Percentiles rank a stretch among this genome's conserved stretches.
Conservation (phyloP, 2,329 filamentous ascomycete genomes). For the Cladosporium sp. region DNA sequence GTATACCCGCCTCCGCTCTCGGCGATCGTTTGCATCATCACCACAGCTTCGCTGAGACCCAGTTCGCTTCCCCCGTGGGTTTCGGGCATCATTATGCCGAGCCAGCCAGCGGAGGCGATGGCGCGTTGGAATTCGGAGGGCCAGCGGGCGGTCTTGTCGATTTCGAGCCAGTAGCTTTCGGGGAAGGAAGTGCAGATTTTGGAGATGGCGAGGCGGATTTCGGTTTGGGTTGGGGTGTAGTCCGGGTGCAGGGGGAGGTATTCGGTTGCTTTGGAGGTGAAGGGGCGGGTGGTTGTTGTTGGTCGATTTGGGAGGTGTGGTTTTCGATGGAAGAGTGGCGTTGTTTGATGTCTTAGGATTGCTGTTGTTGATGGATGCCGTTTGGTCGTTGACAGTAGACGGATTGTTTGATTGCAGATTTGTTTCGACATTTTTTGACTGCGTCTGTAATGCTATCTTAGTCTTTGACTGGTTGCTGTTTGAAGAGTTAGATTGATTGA, state of each 20-base stretch:
- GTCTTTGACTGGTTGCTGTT: too few species aligned
- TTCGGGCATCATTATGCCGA: conserved; percentile 42
- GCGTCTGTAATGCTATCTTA: neutral
- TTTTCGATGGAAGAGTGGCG: too few species aligned
- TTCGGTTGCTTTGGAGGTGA: conserved; percentile 22
- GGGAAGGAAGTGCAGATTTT: conserved; percentile 41
- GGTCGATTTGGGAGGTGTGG: neutral
- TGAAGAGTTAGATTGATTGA: too few species aligned
- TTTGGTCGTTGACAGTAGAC: neutral
- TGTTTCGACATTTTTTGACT: neutral
- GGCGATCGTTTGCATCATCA: conserved; percentile 47
- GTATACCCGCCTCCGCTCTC: conserved; percentile 42
- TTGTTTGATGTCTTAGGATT: neutral
- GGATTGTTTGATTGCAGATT: neutral
- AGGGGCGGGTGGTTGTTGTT: conserved; percentile 1
- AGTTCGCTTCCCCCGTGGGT: conserved; percentile 40
- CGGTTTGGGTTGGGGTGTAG: conserved; percentile 37
- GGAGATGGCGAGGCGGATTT: conserved; percentile 40
- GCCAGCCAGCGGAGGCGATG: conserved; percentile 40
- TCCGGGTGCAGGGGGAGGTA: conserved; percentile 31
- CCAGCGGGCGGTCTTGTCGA: conserved; percentile 35
- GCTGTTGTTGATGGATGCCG: neutral
- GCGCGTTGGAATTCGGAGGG: conserved; percentile 38
- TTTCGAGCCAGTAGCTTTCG: conserved; percentile 39
- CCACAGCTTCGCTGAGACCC: conserved; percentile 39